Conservation (phyloP, 1,284 basidiomycete genomes). For the Cerrena zonata region DNA sequence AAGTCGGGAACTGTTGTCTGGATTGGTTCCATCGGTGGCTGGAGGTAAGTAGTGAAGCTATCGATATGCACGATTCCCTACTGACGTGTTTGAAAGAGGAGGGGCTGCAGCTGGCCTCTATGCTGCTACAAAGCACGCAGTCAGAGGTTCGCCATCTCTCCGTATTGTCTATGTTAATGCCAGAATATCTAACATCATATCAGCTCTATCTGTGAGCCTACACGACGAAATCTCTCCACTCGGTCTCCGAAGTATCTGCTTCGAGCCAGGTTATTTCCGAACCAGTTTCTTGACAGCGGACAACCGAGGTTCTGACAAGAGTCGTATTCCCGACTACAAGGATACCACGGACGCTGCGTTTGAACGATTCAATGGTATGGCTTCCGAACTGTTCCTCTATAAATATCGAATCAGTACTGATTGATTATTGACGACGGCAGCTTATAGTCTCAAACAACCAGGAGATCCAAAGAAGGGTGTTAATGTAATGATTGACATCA, state of each 20-base stretch:
- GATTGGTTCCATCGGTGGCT: conserved; percentile 31
- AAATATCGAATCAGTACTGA: no score
- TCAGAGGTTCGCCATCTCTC: conserved; percentile 25
- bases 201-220: conserved; percentile 29
- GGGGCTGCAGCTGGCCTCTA: conserved; percentile 31
- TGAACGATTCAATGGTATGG: conserved; percentile 13
- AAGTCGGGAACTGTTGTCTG: conserved; percentile 31
- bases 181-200: no score
- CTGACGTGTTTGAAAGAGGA: conserved; percentile 13
- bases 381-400: not conserved
- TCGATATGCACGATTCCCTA: not conserved
- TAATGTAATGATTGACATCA: conserved; percentile 27
- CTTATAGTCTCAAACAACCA: conserved; percentile 26
- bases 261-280: conserved; percentile 43
- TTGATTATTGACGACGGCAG: conserved; percentile 1
- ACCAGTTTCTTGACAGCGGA: conserved; percentile 32
- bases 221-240: conserved; percentile 37
- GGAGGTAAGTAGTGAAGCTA: conserved; percentile 21
- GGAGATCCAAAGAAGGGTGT: conserved; percentile 29
- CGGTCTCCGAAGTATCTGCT: conserved; percentile 36
- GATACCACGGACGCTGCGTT: conserved; percentile 24
- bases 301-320: conserved; percentile 26
- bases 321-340: conserved; percentile 37
- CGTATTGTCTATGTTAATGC: no score
- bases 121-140: conserved; percentile 30